phyloP scores from a whole-genome alignment of 2,329 filamentous ascomycete genomes.

The Plenodomus tracheiphilus region DNA sequence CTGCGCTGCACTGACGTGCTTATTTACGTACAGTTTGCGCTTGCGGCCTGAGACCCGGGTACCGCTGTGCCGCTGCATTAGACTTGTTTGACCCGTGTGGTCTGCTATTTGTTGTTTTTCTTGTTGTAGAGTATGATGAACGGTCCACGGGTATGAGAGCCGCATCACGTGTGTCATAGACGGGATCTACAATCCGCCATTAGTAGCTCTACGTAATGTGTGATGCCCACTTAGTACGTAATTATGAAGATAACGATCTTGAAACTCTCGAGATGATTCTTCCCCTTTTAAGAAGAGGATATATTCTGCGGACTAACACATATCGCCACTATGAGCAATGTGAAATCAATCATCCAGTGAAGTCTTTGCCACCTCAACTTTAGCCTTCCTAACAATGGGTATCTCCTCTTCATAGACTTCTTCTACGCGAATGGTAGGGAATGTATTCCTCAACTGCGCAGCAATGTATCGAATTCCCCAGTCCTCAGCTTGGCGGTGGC shows the following conservation, averaged over 20 bases:
- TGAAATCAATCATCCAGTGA: not conserved
- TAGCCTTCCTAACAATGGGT: not conserved
- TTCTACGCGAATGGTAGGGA: slow-evolving; percentile 34
- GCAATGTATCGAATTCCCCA: slow-evolving; percentile 47
- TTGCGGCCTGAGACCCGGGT: not conserved
- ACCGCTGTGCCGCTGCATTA: too few species aligned
- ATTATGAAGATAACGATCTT: too few species aligned
- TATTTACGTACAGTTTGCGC: too few species aligned
- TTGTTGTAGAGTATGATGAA: not conserved
- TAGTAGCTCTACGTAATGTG: too few species aligned
- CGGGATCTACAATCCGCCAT: too few species aligned
- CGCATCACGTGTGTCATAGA: not conserved
- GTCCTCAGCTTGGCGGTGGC: slow-evolving; percentile 44
- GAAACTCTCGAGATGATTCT: too few species aligned
- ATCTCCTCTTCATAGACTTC: slow-evolving; percentile 44
- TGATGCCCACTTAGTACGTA: too few species aligned
- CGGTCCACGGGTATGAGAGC: not conserved
- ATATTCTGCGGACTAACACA: too few species aligned
- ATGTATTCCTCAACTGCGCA: slow-evolving; percentile 28
- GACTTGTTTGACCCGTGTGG: too few species aligned
- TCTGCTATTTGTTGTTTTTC: too few species aligned
- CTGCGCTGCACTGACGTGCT: not conserved
- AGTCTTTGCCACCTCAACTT: not conserved
- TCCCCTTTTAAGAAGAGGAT: too few species aligned
- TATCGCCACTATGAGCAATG: too few species aligned